phyloP scores from a whole-genome alignment of 1,284 basidiomycete genomes.

The Apiotrichum laibachii region DNA sequence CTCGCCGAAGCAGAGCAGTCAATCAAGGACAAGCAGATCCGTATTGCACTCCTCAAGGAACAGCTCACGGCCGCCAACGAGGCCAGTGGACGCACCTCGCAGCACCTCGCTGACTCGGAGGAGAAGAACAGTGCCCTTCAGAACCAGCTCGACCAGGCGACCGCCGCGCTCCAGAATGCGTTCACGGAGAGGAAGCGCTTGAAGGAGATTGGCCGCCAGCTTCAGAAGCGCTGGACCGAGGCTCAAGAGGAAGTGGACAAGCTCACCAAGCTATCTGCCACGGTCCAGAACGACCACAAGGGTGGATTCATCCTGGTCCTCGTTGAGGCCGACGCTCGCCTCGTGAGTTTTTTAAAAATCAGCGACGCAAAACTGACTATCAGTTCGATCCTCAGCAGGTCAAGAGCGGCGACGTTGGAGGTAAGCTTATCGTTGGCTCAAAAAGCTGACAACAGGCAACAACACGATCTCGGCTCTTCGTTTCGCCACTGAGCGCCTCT shows the following conservation, averaged over 20 bases:
- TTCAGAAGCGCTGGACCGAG: not conserved
- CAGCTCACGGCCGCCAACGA: not conserved
- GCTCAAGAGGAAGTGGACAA: conserved; percentile 32
- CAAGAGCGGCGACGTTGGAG: conserved; percentile 17
- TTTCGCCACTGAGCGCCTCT: conserved; percentile 7
- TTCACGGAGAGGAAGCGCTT: not conserved
- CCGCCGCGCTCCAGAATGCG: conserved; percentile 46
- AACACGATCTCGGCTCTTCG: not conserved
- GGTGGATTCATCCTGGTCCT: conserved; percentile 22
- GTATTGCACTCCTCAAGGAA: too few relatives aligned
- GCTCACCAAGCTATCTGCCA: conserved; percentile 6
- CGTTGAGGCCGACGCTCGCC: conserved; percentile 28
- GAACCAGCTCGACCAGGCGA: conserved; percentile 35
- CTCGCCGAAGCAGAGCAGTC: conserved; percentile 4
- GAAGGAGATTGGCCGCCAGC: not conserved
- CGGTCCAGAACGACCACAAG: too few relatives aligned
- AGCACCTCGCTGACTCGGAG: not conserved
- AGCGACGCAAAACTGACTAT: not conserved
- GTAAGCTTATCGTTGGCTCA: conserved; percentile 10
- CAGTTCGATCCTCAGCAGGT: conserved; percentile 27
- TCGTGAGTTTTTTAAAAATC: conserved; percentile 30
- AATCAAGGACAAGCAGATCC: too few relatives aligned
- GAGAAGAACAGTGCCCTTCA: not conserved
- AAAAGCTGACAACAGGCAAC: not conserved
- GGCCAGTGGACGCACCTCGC: not conserved